These are phyloP conservation scores for Punica granatum DNA, from an alignment of 345 rosid genomes.

Conservation along the genomic window DNA sequence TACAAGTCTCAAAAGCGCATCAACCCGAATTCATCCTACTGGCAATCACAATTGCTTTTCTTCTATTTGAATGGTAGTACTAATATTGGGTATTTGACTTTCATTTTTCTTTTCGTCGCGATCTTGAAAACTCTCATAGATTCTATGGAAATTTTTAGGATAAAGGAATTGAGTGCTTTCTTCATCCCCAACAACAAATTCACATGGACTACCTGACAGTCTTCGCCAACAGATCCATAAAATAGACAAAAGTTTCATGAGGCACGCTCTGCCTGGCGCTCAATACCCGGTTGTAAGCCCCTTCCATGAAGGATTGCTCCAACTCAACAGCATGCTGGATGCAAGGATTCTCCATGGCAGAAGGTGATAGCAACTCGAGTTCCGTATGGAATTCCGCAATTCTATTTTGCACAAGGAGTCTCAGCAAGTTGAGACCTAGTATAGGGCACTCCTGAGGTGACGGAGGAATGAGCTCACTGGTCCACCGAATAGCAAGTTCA, in stretches of 20 bases:
- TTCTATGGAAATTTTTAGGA: not conserved
- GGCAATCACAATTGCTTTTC: not conserved
- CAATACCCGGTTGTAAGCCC: constrained; percentile 90
- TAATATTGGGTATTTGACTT: not conserved
- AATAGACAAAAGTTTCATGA: constrained; percentile 75
- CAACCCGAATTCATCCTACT: not conserved
- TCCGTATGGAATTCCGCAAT: constrained; percentile 98
- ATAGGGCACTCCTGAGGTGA: constrained; percentile 82
- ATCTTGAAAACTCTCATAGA: not conserved
- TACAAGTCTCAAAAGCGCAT: not conserved
- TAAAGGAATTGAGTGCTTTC: not conserved
- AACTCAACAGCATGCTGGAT: constrained; percentile 95
- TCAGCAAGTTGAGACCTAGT: constrained; percentile 86
- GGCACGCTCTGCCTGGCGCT: constrained; percentile 92
- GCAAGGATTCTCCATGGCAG: constrained; percentile 78
- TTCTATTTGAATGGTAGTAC: not conserved
- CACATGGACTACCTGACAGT: constrained; percentile 64
- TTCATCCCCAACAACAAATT: not conserved
- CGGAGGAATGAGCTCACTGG: constrained; percentile 57
- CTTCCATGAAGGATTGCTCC: constrained; percentile 99
- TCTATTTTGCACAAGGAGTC: constrained; percentile 89
- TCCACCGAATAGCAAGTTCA: constrained; percentile 15
- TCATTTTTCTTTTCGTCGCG: not conserved
- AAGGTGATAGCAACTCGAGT: constrained; percentile 70
- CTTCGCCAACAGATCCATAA: constrained; percentile 98